Base-by-base conservation (phyloP, 2,329 filamentous ascomycete genomes). In the Trichophaea hybrida region DNA sequence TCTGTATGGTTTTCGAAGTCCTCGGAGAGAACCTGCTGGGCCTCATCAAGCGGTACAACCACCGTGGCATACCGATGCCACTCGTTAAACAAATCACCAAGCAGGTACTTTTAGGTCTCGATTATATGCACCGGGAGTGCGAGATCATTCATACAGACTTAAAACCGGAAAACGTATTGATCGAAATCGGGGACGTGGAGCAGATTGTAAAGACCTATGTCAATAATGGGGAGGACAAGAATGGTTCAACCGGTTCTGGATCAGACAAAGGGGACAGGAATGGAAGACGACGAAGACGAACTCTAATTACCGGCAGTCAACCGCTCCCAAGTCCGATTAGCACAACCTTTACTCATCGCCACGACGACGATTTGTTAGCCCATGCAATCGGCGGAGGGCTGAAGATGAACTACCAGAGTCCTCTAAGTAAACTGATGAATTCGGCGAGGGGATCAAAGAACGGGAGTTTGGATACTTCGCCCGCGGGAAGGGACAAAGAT, bases 1-100 rank as follows among this genome's bases (percentile, higher is more conserved):
- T 97, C 61, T 98, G 93, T 76, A 97, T 98, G 91, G 93, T 98
- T 6, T 98, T 98, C 69, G 93, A 98, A 73, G 93, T 98, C 2
- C 75, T 98, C 59, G 93, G 93, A 57, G 90, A 97, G 78, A 97
- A 97, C 71, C 74, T 97, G 65, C 76, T 97, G 57, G 91, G 93
- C 32, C 75, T 98, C 71, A 96, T 98, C 78, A 97, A 97, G 80
- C 84, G 88, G 69, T 97, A 91, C 90, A 96, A 97, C 72, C 93
- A 97, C 73, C 82, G 93, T 62, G 93, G 93, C 53, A 97, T 98
- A 60, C 93, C 93, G 48, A 94, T 95, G 84, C 81, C 88, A 13
- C 79, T 98, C 12, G 93, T 97, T 71, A 96, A 96, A 77, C 93
- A 97, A 73, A 98, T 98, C 73, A 94, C 93, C 34, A 97, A 97